Percentiles rank a stretch among this genome's conserved stretches.
Evolutionary conservation across 495 filamentous ascomycete species (phyloP).

Genomic region (Penicillium ucsense): DNA sequence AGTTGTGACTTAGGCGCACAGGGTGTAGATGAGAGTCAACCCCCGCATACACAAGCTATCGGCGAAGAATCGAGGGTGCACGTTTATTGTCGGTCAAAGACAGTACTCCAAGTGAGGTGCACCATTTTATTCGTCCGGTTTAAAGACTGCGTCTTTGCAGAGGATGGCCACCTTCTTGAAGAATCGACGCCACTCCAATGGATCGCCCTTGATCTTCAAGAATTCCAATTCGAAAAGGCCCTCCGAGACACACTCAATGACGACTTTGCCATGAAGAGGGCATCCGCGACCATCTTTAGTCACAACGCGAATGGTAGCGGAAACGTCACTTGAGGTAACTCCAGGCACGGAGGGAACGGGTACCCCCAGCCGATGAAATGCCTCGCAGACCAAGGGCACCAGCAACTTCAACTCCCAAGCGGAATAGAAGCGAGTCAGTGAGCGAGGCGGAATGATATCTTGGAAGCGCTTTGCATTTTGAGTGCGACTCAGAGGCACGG

Average conservation of each 20-base stretch:
- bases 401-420: conserved; percentile 67
- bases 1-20: too few species aligned
- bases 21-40: too few species aligned
- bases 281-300: conserved; percentile 73
- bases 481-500: conserved; percentile 71
- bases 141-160: conserved; percentile 70
- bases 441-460: conserved; percentile 75
- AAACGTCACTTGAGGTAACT: conserved; percentile 35
- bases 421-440: conserved; percentile 87
- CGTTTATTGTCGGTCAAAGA: neutral
- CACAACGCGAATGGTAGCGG: conserved; percentile 58
- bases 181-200: conserved; percentile 91
- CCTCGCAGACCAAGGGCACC: conserved; percentile 67
- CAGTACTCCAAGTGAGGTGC: neutral
- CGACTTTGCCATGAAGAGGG: conserved; percentile 70
- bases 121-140: conserved; percentile 26
- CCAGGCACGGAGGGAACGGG: conserved; percentile 48
- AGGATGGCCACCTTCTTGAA: conserved; percentile 86
- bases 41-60: neutral
- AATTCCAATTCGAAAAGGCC: conserved; percentile 77
- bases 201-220: conserved; percentile 91
- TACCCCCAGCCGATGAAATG: conserved; percentile 73
- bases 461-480: conserved; percentile 80
- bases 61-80: neutral
- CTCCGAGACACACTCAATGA: conserved; percentile 61